Conservation (phyloP, 2,329 filamentous ascomycete species). For the Fonsecaea multimorphosa region DNA sequence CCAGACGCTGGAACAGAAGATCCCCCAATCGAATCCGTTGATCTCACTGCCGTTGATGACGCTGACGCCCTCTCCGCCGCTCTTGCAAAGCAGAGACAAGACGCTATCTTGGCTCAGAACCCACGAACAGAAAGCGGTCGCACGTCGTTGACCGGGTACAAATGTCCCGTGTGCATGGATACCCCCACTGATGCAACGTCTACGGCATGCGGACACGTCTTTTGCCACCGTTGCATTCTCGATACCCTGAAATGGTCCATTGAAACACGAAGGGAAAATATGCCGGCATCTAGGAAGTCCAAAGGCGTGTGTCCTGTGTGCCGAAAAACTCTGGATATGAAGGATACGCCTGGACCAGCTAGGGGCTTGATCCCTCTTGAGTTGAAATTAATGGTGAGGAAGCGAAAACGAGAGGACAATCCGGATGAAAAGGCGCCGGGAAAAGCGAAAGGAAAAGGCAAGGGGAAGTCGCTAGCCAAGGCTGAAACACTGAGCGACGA, state of each 20-base stretch:
- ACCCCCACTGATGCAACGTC: slow-evolving; percentile 64
- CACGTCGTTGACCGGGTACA: slow-evolving; percentile 56
- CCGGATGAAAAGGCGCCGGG: background rate
- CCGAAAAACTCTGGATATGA: slow-evolving; percentile 49
- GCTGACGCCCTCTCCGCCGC: slow-evolving; percentile 50
- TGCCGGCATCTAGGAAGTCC: slow-evolving; percentile 41
- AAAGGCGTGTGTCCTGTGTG: slow-evolving; percentile 55
- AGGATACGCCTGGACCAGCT: slow-evolving; percentile 44
- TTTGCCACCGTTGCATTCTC: slow-evolving; percentile 68
- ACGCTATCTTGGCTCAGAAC: slow-evolving; percentile 54
- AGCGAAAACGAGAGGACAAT: slow-evolving; percentile 26
- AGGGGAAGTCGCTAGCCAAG: slow-evolving; percentile 17
- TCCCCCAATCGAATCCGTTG: slow-evolving; percentile 54
- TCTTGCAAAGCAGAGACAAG: slow-evolving; percentile 60
- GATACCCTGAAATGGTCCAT: slow-evolving; percentile 65
- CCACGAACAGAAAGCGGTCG: slow-evolving; percentile 42
- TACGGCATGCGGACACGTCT: slow-evolving; percentile 67
- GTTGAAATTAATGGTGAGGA: slow-evolving; percentile 33
- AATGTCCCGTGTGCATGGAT: slow-evolving; percentile 70
- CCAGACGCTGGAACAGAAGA: slow-evolving; percentile 4
- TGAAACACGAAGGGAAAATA: slow-evolving; percentile 51
- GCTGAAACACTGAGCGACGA: slow-evolving; percentile 30
- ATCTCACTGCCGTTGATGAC: slow-evolving; percentile 56
- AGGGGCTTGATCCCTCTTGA: slow-evolving; percentile 36
- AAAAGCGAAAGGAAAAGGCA: slow-evolving; percentile 32